phyloP scores from a whole-genome alignment of 768 basidiomycete species.

The Leucosporidium scottii region DNA sequence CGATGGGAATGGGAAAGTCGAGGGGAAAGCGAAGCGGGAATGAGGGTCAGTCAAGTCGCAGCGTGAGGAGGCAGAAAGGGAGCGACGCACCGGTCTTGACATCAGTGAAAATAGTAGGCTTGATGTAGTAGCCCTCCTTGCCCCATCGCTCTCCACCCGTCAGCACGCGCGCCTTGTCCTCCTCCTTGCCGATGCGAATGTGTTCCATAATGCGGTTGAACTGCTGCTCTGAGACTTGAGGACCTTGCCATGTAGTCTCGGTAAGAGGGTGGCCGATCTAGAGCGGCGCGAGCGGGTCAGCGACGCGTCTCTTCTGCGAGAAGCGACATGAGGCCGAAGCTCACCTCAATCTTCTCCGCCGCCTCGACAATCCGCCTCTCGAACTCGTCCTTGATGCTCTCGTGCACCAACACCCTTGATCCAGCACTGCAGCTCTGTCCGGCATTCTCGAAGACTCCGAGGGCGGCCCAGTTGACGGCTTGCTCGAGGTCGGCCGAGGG shows the following conservation, averaged over 20 bases:
- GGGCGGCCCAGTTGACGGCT: constrained; percentile 45
- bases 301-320: constrained; percentile 71
- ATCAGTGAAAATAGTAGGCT: constrained; percentile 85
- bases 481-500: constrained; percentile 84
- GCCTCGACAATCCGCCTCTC: constrained; percentile 42
- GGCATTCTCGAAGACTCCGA: constrained; percentile 43
- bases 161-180: constrained; percentile 64
- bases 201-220: constrained; percentile 79
- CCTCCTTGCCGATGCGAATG: constrained; percentile 73
- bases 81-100: constrained; percentile 70
- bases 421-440: constrained; percentile 77
- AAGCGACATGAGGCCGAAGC: constrained; percentile 47
- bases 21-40: not conserved
- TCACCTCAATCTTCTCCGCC: constrained; percentile 59
- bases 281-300: constrained; percentile 47
- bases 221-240: constrained; percentile 62
- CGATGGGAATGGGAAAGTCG: constrained; percentile 33
- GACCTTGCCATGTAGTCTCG: constrained; percentile 55
- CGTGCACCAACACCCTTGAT: constrained; percentile 86
- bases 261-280: constrained; percentile 54
- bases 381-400: constrained; percentile 68
- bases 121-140: constrained; percentile 76
- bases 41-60: no score
- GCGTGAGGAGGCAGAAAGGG: constrained; percentile 55
- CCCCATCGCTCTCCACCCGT: constrained; percentile 69